A percentile compares a stretch with the other conserved stretches of the same genome.
Conservation (phyloP, 352 stramenopile species). For the Saprolegnia diclina region DNA sequence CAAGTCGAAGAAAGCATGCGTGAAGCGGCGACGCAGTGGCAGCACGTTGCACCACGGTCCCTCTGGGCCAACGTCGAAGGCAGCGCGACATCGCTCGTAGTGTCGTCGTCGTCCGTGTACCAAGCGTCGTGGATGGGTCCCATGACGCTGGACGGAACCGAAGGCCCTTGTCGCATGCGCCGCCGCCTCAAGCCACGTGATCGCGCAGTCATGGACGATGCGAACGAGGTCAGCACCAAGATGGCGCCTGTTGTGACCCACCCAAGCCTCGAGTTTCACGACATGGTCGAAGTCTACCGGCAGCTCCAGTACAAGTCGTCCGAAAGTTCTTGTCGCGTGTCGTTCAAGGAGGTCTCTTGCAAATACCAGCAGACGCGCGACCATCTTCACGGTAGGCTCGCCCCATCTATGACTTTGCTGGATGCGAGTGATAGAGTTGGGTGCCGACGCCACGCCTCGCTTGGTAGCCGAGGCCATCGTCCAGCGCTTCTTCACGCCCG, state of each 20-base stretch:
- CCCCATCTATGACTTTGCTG: background rate
- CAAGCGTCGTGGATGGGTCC: constrained; percentile 7
- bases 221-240: background rate
- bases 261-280: constrained; percentile 46
- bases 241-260: background rate
- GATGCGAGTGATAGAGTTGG: background rate
- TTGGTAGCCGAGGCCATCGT: background rate
- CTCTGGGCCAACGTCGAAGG: background rate
- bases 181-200: constrained; percentile 34
- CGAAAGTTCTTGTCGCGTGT: background rate
- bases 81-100: background rate
- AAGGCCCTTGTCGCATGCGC: constrained; percentile 49
- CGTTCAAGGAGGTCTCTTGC: constrained; percentile 7
- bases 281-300: constrained; percentile 46
- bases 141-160: constrained; percentile 38
- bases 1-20: constrained; percentile 1
- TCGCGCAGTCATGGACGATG: background rate
- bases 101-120: constrained; percentile 13
- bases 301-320: constrained; percentile 32
- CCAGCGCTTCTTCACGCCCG: background rate
- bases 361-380: constrained; percentile 23
- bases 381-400: constrained; percentile 3
- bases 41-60: background rate
- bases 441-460: background rate
- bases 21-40: background rate